Base-by-base conservation (phyloP, 2,329 filamentous ascomycete species). In the Verticillium longisporum region DNA sequence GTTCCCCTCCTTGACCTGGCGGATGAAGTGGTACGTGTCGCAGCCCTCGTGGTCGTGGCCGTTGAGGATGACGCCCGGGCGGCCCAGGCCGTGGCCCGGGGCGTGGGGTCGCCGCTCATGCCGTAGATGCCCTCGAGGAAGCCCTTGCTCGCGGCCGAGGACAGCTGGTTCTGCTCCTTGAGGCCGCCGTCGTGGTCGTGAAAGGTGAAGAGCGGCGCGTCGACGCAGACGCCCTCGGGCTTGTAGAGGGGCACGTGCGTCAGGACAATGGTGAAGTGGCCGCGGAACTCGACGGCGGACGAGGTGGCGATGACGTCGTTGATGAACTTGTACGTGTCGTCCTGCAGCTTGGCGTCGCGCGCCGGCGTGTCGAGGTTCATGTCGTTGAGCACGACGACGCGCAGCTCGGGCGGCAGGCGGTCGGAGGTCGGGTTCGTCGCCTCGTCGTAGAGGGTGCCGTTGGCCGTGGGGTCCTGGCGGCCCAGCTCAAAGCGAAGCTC, bases 31-130 rank as follows among this genome's bases (percentile, higher is more conserved):
- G 69, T 89, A 89, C 7, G 88, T 89, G 73, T 98, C 92, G 71
- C 95, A 99, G 6, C 95, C 95, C 67, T 90, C 91, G 73, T 99
- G 95, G 70, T 99, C 95, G 72, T 99, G 95, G 0, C 95, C 95
- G 57, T 93, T 97, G 45, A 99, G 76, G 32, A 99, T 87, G 6
- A 98, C 77, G 1, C 94, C 93, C 9, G 80, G 83, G 15, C 91
- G 81, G 1, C 92, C 91, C 58, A 77, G 76, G 1, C 92, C 92
- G 11, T 75, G 71, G 0, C 79, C 86, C 0, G 85, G 78, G 0
- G 84, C 88, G 34, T 77, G 73, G 1, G 68, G 64, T 90, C 83
- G 6, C 83, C 85, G 68, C 80, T 90, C 74, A 95, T 86, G 11
- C 92, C 92, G 66, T 91, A 93, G 2, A 98, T 83, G 1, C 92